Evolutionary conservation across 78 protist genomes (phyloP), one percentile per base, ranked within the genome.

Genomic region (Dictyostelium brefeldianum): DNA sequence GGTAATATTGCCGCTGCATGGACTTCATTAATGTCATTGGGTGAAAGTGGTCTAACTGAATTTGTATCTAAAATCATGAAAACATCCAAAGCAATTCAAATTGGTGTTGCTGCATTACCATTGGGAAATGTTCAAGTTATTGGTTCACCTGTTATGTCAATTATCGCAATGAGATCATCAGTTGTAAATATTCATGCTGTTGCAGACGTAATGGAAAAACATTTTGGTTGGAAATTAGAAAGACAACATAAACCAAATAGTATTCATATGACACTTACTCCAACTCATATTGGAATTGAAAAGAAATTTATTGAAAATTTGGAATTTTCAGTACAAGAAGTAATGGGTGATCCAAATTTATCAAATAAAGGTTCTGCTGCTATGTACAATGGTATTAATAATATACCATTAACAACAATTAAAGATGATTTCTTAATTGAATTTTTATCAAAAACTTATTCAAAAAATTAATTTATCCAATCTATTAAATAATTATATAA

Each of bases 1-100:
- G 97, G 93, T 7, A 47, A 83, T 10, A 87, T 98, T n/a, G 99
- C 98, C 4, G 96, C 92, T 1, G 80, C 98, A 43, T 98, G 99
- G 99, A 92, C 98, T 2, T 91, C 96, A 27, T 48, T 98, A 69
- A 70, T 98, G 7, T 8, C 36, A 25, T 15, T 59, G 67, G 99
- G 99, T 18, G 81, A 80, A 48, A 75, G 83, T 5, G 98, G 98
- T 8, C 59, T 36, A 59, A 36, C 17, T 11, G 47, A 25, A 2
- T 50, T 8, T 43, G 82, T 74, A 8, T 3, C 27, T 46, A 43
- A 56, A 4, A 71, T 84, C 27, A 84, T 84, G 92, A 57, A 54
- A 62, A 84, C 92, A 12, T 15, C 83, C 15, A 18, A 22, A 22
- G 81, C 92, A 53, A 84, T 84, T 62, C 65, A 43, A 27, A 57